These are phyloP conservation scores for Escovopsis weberi DNA, from an alignment of 2,329 filamentous ascomycete species.

Conservation along the genomic window DNA sequence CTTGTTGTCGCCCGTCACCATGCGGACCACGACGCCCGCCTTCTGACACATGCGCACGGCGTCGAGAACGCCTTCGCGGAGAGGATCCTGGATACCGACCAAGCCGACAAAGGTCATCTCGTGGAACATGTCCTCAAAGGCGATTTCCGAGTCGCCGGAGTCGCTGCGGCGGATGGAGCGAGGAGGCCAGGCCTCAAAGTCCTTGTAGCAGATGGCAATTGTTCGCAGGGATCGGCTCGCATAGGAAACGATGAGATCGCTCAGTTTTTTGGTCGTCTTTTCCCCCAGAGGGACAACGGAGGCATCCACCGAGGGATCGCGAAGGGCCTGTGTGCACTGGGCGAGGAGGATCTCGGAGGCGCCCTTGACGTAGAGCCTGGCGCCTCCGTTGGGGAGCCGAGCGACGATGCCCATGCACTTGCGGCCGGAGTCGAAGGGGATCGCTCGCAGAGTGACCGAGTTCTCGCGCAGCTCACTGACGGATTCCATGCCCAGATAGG, in stretches of 20 bases:
- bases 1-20: conserved; percentile 77
- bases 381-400: conserved; percentile 33
- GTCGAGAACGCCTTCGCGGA: conserved; percentile 59
- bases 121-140: conserved; percentile 51
- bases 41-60: conserved; percentile 60
- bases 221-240: conserved; percentile 69
- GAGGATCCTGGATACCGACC: conserved; percentile 70
- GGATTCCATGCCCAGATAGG: conserved; percentile 51
- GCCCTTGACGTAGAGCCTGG: conserved; percentile 47
- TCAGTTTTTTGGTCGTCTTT: conserved; percentile 42
- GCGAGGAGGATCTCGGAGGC: conserved; percentile 49
- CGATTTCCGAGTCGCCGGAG: conserved; percentile 43
- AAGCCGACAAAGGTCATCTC: conserved; percentile 55
- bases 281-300: conserved; percentile 30
- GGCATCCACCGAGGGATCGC: conserved; percentile 31
- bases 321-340: conserved; percentile 38
- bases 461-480: conserved; percentile 50
- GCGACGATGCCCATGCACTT: conserved; percentile 56
- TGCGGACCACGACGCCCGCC: conserved; percentile 66
- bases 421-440: conserved; percentile 61
- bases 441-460: conserved; percentile 45
- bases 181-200: conserved; percentile 77
- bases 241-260: conserved; percentile 59
- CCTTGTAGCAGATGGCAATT: conserved; percentile 70
- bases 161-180: conserved; percentile 39